Conservation (phyloP, 768 basidiomycete species). For the Rubroboletus pulcherrimus region DNA sequence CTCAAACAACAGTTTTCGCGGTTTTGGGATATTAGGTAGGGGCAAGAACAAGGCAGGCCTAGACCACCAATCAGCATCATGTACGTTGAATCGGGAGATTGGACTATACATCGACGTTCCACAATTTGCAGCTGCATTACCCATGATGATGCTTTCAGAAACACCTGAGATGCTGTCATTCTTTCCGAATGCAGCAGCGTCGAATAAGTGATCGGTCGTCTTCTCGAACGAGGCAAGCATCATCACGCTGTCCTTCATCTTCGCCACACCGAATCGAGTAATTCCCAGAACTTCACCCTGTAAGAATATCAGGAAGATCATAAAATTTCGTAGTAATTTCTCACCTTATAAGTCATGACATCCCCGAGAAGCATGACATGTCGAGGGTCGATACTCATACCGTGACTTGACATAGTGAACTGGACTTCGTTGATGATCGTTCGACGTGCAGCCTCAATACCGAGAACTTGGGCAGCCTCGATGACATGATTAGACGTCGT, state of each 20-base stretch:
- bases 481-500: conserved; percentile 98
- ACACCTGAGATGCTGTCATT: conserved; percentile 94
- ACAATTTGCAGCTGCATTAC: conserved; percentile 89
- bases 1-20: conserved; percentile 35
- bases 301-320: not conserved
- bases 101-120: conserved; percentile 84
- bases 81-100: not conserved
- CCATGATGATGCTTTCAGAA: conserved; percentile 99
- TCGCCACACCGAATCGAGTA: conserved; percentile 97
- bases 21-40: conserved; percentile 32
- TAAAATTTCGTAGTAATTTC: not conserved
- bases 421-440: conserved; percentile 98
- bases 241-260: conserved; percentile 99
- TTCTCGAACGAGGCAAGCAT: conserved; percentile 99
- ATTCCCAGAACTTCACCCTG: conserved; percentile 97
- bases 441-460: conserved; percentile 91
- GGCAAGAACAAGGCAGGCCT: conserved; percentile 37
- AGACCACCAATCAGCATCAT: conserved; percentile 2
- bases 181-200: conserved; percentile 95
- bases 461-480: conserved; percentile 91
- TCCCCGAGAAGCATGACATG: conserved; percentile 98
- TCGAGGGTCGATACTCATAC: conserved; percentile 97
- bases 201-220: conserved; percentile 98
- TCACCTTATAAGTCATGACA: conserved; percentile 96
- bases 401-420: conserved; percentile 95